Evolutionary conservation across 2,329 filamentous ascomycete genomes (phyloP), one percentile per base, ranked within the genome.

Genomic region (Penicillium sclerotiorum): DNA sequence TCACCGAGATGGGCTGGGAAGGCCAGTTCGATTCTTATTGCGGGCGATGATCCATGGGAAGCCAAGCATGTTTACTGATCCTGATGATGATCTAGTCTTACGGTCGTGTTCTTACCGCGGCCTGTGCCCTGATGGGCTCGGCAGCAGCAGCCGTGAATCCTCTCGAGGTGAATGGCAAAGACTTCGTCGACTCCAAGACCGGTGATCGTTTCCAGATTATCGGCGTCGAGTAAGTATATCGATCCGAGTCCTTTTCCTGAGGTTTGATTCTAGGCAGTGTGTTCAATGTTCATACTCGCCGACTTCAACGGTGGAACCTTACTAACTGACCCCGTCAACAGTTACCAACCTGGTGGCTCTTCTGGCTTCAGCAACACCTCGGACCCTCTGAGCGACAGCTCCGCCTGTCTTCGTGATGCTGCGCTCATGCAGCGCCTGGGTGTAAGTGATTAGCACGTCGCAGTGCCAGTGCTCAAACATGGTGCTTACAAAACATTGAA

Each of bases 271-370:
- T n/a, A n/a, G n/a, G n/a, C n/a, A n/a, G n/a, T n/a, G n/a, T n/a
- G n/a, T n/a, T n/a, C n/a, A n/a, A n/a, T n/a, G n/a, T n/a, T n/a
- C n/a, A n/a, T n/a, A n/a, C n/a, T n/a, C n/a, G n/a, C n/a, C n/a
- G n/a, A n/a, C n/a, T n/a, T n/a, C n/a, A n/a, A n/a, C n/a, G n/a
- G n/a, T n/a, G n/a, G n/a, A n/a, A n/a, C n/a, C n/a, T n/a, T 11
- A 6, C 35, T n/a, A 20, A 32, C 56, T 57, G 28, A 55, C 51
- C 54, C 21, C n/a, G 21, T 53, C 38, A 50, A 56, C 59, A 80
- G 78, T 58, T 84, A 84, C 67, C 83, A 86, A 63, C 83, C 83
- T 18, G 83, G 83, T 60, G 83, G 83, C 55, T 77, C 82, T 49
- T 77, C 75, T 45, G 82, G 76, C 48, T 85, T 84, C 70, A 77